Conservation (phyloP, 2,329 filamentous ascomycete species). For the Botryotinia narcissicola region DNA sequence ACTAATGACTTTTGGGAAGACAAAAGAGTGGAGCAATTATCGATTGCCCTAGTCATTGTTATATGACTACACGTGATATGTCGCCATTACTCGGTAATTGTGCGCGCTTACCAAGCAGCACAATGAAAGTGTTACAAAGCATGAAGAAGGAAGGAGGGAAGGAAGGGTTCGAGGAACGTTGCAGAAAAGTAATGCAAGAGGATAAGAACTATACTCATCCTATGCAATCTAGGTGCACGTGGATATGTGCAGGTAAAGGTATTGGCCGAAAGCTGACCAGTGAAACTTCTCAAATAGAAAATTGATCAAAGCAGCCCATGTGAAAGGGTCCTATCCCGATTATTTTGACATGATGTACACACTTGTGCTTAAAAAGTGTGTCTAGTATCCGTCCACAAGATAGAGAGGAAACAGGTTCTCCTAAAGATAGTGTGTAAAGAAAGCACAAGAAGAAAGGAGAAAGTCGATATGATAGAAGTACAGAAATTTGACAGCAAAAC, state of each 20-base stretch:
- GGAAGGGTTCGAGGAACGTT: neutral
- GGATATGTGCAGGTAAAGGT: neutral
- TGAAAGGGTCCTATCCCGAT: constrained; percentile 6
- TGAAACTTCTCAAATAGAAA: constrained; percentile 9
- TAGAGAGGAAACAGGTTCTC: neutral
- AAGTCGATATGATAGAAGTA: neutral
- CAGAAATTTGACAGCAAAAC: neutral
- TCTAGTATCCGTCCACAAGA: neutral
- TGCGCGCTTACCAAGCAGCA: constrained; percentile 20
- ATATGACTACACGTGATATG: constrained; percentile 34
- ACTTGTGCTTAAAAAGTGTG: constrained; percentile 1
- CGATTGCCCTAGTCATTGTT: neutral
- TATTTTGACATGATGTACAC: constrained; percentile 6
- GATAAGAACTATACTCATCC: constrained; percentile 8
- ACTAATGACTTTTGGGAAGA: constrained; percentile 11
- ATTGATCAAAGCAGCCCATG: constrained; percentile 2
- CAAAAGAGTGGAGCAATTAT: constrained; percentile 12
- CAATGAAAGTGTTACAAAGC: neutral
- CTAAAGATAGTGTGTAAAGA: neutral
- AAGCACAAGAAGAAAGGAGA: neutral
- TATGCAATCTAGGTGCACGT: constrained; percentile 11
- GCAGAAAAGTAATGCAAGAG: constrained; percentile 13
- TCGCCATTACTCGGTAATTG: constrained; percentile 26
- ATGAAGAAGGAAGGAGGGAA: neutral
- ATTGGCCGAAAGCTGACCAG: constrained; percentile 1